Conservation (phyloP, 768 basidiomycete genomes). For the Mycena epipterygia region DNA sequence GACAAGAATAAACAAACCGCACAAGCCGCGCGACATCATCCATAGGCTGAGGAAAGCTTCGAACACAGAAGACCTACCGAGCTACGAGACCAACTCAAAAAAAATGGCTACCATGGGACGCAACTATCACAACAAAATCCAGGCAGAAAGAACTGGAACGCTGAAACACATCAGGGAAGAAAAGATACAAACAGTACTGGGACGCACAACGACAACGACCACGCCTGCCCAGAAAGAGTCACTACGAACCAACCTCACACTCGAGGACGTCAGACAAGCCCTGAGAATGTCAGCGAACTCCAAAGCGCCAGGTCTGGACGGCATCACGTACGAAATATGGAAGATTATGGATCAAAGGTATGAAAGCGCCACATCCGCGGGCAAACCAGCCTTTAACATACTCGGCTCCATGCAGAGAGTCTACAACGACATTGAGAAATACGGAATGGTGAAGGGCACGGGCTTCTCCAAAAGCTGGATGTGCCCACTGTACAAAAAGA, state of each 20-base stretch:
- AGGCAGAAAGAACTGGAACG: neutral
- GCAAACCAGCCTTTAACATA: too few relatives aligned
- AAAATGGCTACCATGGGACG: slow-evolving; percentile 10
- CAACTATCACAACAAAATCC: slow-evolving; percentile 1
- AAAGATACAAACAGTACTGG: neutral
- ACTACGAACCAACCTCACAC: neutral
- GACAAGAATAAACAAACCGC: neutral
- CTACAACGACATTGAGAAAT: too few relatives aligned
- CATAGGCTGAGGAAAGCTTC: neutral
- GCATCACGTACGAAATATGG: neutral
- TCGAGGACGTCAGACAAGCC: slow-evolving; percentile 7
- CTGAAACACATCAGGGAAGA: neutral
- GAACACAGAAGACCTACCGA: neutral
- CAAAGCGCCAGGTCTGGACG: neutral
- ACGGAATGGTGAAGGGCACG: too few relatives aligned
- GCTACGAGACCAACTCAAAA: too few relatives aligned
- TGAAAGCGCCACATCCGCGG: too few relatives aligned
- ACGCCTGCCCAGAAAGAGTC: neutral
- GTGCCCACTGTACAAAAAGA: too few relatives aligned
- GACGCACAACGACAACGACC: neutral
- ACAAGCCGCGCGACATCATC: slow-evolving; percentile 31
- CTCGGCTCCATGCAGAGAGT: too few relatives aligned
- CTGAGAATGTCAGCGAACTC: slow-evolving; percentile 8
- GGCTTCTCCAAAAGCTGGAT: too few relatives aligned
- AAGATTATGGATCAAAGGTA: neutral